These are phyloP conservation scores for sunflower (Helianthus annuus) DNA, from an alignment of 129 eudicot species.

Conservation along the genomic window HanXRQr2.0-SUNRISE NC_035442.2:139237497-139237996, in stretches of 20 bases:
- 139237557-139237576: constrained; percentile 31
- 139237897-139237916: constrained; percentile 63
- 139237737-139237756: not conserved
- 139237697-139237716: not conserved
- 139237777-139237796: not conserved
- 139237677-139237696: not conserved
- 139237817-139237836: not conserved
- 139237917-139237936: constrained; percentile 36
- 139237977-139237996: too few species aligned
- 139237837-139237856: constrained; percentile 31
- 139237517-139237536: constrained; percentile 28
- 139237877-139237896: constrained; percentile 77
- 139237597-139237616: constrained; percentile 28
- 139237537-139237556: constrained; percentile 18
- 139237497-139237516: constrained; percentile 6
- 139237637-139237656: not conserved
- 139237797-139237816: constrained; percentile 18
- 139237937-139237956: constrained; percentile 50
- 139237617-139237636: constrained; percentile 18
- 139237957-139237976: too few species aligned
- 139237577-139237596: constrained; percentile 9
- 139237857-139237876: constrained; percentile 62
- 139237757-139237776: not conserved
- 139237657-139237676: constrained; percentile 18
- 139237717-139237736: not conserved